A percentile compares a stretch with the other conserved stretches of the same genome.
phyloP scores from a whole-genome alignment of 1,284 basidiomycete genomes.

The Butyriboletus appendiculatus region DNA sequence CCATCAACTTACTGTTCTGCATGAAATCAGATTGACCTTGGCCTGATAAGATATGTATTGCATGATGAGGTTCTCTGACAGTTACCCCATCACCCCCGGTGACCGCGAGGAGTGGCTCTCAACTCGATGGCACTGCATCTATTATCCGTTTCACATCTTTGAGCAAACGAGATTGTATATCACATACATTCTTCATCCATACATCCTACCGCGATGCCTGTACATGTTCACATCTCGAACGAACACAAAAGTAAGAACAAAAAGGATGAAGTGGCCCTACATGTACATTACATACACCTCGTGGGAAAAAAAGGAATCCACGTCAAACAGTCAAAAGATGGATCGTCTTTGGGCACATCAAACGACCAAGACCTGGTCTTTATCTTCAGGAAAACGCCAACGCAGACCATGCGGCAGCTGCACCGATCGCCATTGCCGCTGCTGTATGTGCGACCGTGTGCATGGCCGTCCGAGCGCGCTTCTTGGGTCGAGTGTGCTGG shows the following conservation, averaged over 20 bases:
- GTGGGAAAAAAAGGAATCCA: background rate
- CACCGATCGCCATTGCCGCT: constrained; percentile 59
- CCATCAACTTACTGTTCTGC: too few species aligned
- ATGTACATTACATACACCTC: constrained; percentile 4
- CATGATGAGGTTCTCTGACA: too few species aligned
- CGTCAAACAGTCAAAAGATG: background rate
- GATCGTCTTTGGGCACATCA: background rate
- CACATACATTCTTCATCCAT: constrained; percentile 12
- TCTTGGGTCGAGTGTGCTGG: constrained; percentile 37
- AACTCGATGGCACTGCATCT: too few species aligned
- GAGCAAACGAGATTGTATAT: constrained; percentile 7
- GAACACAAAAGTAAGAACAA: background rate
- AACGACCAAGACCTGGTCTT: background rate
- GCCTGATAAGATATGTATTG: too few species aligned
- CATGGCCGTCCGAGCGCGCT: constrained; percentile 46
- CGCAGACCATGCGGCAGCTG: constrained; percentile 67
- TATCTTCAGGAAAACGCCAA: constrained; percentile 55
- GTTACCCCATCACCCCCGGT: too few species aligned
- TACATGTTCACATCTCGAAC: constrained; percentile 11
- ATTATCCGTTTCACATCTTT: too few species aligned
- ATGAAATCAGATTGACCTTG: too few species aligned
- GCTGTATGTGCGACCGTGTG: constrained; percentile 53
- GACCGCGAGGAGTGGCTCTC: too few species aligned
- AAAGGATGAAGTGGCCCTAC: background rate
- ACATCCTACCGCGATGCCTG: constrained; percentile 4